Base-by-base conservation (phyloP, 805 yeast species). In the Starmerella khaoyaiensis region DNA sequence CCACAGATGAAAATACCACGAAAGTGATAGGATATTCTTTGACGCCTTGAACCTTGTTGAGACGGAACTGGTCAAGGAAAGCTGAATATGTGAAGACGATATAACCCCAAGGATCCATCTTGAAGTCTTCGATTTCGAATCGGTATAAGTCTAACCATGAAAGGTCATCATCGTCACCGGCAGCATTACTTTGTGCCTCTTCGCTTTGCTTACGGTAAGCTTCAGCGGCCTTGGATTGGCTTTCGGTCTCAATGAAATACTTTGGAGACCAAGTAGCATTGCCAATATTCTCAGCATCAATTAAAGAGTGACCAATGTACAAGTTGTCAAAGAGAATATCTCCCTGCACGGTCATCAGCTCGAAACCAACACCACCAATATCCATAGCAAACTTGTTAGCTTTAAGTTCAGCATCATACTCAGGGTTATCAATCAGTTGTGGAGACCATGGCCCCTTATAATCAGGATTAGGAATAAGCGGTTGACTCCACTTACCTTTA, bases 341-440 rank as follows among this genome's bases (percentile, higher is more conserved):
- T 29, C 67, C 65, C 46, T 80, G 76, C 76, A 84, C 78, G 32
- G 87, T 71, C 94, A 94, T 84, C 45, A 84, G 63, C 58, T 84
- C 96, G 52, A 86, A 80, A 7, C 93, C 94, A 31, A 83, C 50
- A 9, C 79, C 93, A 18, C 84, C 86, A 45, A 82, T 71, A 23
- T 75, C 71, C 18, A 20, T 28, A 48, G 72, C 76, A 40, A 77
- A 57, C 46, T 74, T 63, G 9, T 77, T 63, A 4, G 90, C 84
- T 4, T 50, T 60, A 32, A 20, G 24, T 12, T 14, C 15, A 10
- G 35, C 28, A 51, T 76, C 82, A 57, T 68, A 81, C 24, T 71
- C 65, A 5, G 94, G 93, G 53, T 84, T 86, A 14, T 72, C 57
- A 43, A 79, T 69, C 47, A 49, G 52, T 35, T 69, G 68, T 24